Conservation (phyloP, 75 land plant species). For the Cryptomeria japonica region DNA sequence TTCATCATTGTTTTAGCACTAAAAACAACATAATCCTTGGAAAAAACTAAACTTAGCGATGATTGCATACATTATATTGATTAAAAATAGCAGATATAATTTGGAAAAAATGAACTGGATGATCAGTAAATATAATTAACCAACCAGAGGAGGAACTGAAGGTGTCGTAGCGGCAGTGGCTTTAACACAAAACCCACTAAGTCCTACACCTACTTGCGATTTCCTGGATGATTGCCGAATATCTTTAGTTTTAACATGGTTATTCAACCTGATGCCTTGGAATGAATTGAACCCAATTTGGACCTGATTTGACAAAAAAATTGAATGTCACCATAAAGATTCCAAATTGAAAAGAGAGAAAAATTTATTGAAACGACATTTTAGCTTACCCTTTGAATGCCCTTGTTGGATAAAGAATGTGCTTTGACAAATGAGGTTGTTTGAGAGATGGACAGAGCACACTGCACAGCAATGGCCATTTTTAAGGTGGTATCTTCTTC, state of each 20-base stretch:
- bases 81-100: background rate
- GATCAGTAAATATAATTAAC: background rate
- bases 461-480: background rate
- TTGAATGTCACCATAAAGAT: background rate
- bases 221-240: background rate
- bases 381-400: background rate
- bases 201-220: background rate
- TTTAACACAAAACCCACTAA: background rate
- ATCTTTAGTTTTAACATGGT: background rate
- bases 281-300: background rate
- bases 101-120: background rate
- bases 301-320: background rate
- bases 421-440: background rate
- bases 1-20: background rate
- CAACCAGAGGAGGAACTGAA: constrained; percentile 3
- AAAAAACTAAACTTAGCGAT: background rate
- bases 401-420: background rate
- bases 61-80: background rate
- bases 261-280: background rate
- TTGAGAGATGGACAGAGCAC: background rate
- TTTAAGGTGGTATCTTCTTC: background rate
- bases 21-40: background rate
- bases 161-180: background rate
- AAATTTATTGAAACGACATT: background rate
- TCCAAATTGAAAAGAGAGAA: background rate